Evolutionary conservation across 1,284 basidiomycete species (phyloP), one percentile per base, ranked within the genome.

Genomic region (Anthracocystis walkeri): DNA sequence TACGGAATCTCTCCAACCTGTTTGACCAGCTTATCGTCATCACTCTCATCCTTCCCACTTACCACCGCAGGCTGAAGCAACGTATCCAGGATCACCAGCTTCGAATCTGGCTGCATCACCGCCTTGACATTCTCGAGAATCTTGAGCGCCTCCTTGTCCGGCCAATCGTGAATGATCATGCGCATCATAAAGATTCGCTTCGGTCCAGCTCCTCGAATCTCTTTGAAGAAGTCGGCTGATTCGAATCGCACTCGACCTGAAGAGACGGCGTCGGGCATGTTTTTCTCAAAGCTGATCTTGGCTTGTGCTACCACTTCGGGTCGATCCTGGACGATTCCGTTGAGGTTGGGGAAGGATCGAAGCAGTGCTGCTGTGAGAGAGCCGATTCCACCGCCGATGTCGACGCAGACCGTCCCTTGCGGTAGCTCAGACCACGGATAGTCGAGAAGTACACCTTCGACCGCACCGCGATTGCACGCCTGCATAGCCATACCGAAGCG

Each of bases 31-130:
- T 41, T 31, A n/a, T 58, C 50, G 6, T 56, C 52, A 14, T 25
- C 23, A 1, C 8, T 23, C 12, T 21, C n/a, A 16, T 52, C 35
- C 23, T 44, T 38, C 3, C 29, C 27, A 25, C 44, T 29, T 1
- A 61, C 53, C 6, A 69, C n/a, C 23, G 71, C 71, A 0, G 71
- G 71, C 61, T 74, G 66, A 18, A 74, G 45, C 7, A 74, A 29
- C 14, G 55, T 57, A n/a, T 70, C 70, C 14, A 70, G 18, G 20
- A 74, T 60, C 20, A 69, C 29, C 23, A 74, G 45, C 53, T 53
- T 64, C 21, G 71, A 74, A 33, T 62, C 54, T 0, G 25, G 3
- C 44, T 60, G 23, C 70, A 73, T 73, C 54, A 57, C 58, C 5
- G 25, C 53, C 25, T 60, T 61, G 58, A 68, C 14, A 38, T 74